Conservation (phyloP, 306 rosid genomes). For the Citrullus mucosospermus region DNA sequence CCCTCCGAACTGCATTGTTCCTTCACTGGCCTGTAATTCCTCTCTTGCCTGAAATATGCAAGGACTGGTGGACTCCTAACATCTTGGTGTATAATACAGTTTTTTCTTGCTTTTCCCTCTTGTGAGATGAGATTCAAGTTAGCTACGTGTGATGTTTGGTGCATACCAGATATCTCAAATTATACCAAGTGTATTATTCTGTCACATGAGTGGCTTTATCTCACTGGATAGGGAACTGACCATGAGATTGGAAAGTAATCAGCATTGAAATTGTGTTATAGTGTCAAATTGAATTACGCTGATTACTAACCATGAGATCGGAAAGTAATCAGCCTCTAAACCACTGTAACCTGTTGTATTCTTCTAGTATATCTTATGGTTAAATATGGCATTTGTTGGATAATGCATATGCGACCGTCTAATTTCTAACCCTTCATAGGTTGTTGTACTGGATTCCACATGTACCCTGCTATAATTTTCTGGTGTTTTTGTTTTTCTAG, state of each 20-base stretch:
- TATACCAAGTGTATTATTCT: background rate
- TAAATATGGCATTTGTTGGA: background rate
- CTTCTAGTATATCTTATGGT: background rate
- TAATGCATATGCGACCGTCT: background rate
- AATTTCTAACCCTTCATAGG: background rate
- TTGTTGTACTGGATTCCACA: background rate
- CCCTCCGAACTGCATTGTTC: background rate
- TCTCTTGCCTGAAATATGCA: background rate
- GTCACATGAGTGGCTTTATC: background rate
- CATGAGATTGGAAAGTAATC: background rate
- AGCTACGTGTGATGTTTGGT: background rate
- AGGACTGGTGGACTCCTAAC: background rate
- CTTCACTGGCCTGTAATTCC: background rate
- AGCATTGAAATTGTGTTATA: background rate
- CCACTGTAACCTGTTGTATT: background rate
- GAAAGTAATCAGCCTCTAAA: background rate
- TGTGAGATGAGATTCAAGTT: background rate
- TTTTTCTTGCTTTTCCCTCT: no score
- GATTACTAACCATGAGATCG: background rate
- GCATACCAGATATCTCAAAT: background rate
- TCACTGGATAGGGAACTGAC: background rate
- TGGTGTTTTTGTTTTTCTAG: slow-evolving; percentile 36
- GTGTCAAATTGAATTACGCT: background rate
- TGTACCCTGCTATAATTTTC: background rate
- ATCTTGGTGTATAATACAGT: background rate